Evolutionary conservation across 495 filamentous ascomycete species (phyloP), one percentile per base, ranked within the genome.

Genomic region (Penicillium soppii): DNA sequence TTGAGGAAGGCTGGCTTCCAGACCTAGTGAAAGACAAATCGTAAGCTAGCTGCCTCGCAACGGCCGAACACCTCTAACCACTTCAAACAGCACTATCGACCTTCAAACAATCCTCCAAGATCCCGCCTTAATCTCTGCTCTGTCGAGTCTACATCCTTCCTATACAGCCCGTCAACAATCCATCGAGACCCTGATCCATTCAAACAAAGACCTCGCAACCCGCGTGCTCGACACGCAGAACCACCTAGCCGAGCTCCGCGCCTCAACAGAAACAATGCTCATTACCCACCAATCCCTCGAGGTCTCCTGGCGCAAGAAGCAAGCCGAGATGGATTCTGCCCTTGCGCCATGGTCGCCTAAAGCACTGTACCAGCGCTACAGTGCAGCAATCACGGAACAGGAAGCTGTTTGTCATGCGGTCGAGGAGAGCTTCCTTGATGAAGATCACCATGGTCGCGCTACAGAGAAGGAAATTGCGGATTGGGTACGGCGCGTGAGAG

Each of bases 361-460:
- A 35, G 84, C 83, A 35, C 69, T 97, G 59, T 97, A 97, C 57
- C 85, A 89, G 67, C 77, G 87, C 13, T 73, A 96, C 15, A 79
- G 71, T n/a, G 85, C 83, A 43, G 82, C 81, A 12, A 80, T 95
- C 23, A 76, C 77, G 22, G 94, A 97, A 68, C 90, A 92, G 67
- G 91, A 95, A 67, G 82, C 81, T 44, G 77, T 96, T 29, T 90
- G 89, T 57, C 73, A 73, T 21, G 91, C 87, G 7, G 73, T 96
- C 36, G 92, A 96, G 68, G 92, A 92, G 74, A 95, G 91, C 51
- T 95, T 94, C 63, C 68, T 97, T 3, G 89, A 94, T 44, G 72
- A 66, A 20, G 71, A 73, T 45, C 75, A 75, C 56, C 67, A 74
- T 52, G 77, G 76, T 12, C 65, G 72, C 19, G 86, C 83, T 7